Evolutionary conservation across 2,329 filamentous ascomycete species (phyloP), one percentile per base, ranked within the genome.

Genomic region (Xylaria arbuscula): DNA sequence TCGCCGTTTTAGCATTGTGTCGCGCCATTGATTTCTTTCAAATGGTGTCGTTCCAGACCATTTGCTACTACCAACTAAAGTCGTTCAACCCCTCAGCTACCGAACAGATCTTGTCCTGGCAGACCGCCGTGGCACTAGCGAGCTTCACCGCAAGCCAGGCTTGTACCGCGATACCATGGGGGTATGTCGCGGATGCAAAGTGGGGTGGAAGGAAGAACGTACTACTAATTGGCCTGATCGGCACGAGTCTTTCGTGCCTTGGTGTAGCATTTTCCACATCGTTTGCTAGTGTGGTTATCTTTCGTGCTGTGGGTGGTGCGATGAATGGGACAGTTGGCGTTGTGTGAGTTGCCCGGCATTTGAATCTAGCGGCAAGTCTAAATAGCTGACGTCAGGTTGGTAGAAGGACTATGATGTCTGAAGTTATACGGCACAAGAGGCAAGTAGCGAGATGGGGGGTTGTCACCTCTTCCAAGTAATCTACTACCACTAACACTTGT

Each of bases 111-210:
- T 10, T 57, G 36, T 57, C 36, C 54, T 57, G 54, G 54, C 54
- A 57, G 36, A 57, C 36, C 0, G 54, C 19, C 7, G 54, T 42
- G 11, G 36, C 54, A 6, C 36, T 45, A 13, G 36, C 54, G 5
- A 57, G 54, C 36, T 57, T 57, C 22, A 42, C 36, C 19, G 36
- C 54, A 1, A 57, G 54, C 19, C 54, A 57, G 38, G 22, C 36
- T 40, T 57, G 36, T 11, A 57, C 54, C 7, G 34, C 54, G 54
- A 57, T 57, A 57, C 54, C 54, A 6, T 57, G 54, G 54, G 54
- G 54, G 24, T 42, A 56, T 56, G 54, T 56, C 5, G 54, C 54
- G 19, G 54, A 56, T 42, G 54, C 54, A 4, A 56, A 42, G 42
- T 56, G 54, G 36, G 54, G 54, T 40, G 54, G 36, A n/a, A 38